Conservation (phyloP, 2,329 filamentous ascomycete genomes). For the Phialophora verrucosa region DNA sequence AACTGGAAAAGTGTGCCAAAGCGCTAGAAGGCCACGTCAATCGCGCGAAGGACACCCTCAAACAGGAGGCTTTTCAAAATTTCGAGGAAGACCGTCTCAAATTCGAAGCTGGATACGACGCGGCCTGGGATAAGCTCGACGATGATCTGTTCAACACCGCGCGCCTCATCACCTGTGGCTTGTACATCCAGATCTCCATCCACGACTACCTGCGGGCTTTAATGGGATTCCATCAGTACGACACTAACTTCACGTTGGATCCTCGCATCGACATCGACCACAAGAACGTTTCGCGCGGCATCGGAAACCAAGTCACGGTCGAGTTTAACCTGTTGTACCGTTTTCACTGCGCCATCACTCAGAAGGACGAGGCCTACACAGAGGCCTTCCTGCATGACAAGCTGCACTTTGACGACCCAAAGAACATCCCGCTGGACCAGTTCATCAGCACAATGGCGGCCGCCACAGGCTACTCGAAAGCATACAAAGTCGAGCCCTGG, state of each 20-base stretch:
- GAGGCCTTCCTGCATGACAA: background rate
- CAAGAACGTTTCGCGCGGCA: background rate
- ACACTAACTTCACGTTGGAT: slow-evolving; percentile 2
- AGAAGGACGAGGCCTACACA: slow-evolving; percentile 5
- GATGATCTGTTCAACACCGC: slow-evolving; percentile 8
- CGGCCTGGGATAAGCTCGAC: slow-evolving; percentile 5
- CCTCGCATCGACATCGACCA: slow-evolving; percentile 6
- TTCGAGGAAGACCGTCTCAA: background rate
- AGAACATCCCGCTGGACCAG: background rate
- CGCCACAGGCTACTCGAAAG: background rate
- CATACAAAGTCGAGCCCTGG: background rate
- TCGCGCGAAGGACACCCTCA: background rate
- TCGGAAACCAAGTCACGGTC: slow-evolving; percentile 9
- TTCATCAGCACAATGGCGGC: background rate
- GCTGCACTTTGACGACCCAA: background rate
- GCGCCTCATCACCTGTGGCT: background rate
- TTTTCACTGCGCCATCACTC: slow-evolving; percentile 5
- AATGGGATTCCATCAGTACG: slow-evolving; percentile 5
- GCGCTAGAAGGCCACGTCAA: background rate
- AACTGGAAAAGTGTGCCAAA: background rate
- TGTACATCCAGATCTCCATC: slow-evolving; percentile 4
- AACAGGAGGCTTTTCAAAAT: background rate
- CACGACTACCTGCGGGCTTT: slow-evolving; percentile 6
- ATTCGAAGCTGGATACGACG: slow-evolving; percentile 1
- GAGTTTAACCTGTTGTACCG: slow-evolving; percentile 1